Conservation (phyloP, 2,329 filamentous ascomycete species). For the Aureobasidium sp. region DNA sequence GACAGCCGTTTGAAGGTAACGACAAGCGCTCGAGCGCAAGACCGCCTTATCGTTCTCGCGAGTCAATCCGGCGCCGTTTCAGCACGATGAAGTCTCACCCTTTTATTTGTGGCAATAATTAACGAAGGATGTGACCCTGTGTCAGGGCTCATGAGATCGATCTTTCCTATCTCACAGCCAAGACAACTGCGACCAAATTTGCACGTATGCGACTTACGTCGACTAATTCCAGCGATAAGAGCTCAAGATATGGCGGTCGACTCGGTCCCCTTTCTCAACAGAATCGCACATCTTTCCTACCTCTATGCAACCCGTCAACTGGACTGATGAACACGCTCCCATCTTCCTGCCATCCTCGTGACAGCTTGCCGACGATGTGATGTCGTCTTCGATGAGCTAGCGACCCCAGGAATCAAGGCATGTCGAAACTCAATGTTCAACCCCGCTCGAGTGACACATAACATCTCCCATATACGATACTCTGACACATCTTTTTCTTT, state of each 20-base stretch:
- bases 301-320: not conserved
- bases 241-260: not conserved
- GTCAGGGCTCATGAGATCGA: not conserved
- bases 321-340: not conserved
- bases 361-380: not conserved
- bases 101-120: not conserved
- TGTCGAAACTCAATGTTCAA: not conserved
- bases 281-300: not conserved
- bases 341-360: not conserved
- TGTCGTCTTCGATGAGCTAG: conserved; percentile 1
- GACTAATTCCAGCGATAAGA: not conserved
- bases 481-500: conserved; percentile 8
- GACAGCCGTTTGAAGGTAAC: not conserved
- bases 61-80: not conserved
- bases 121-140: not conserved
- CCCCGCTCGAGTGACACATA: conserved; percentile 5
- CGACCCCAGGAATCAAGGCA: not conserved
- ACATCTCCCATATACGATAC: not conserved
- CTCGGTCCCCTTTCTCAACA: not conserved
- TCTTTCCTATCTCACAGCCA: not conserved
- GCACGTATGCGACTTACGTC: not conserved
- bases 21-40: not conserved
- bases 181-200: not conserved
- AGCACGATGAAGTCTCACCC: not conserved
- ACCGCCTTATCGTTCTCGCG: not conserved